Evolutionary conservation across 2,329 filamentous ascomycete species (phyloP), one percentile per base, ranked within the genome.

Genomic region (Botryotinia narcissicola): DNA sequence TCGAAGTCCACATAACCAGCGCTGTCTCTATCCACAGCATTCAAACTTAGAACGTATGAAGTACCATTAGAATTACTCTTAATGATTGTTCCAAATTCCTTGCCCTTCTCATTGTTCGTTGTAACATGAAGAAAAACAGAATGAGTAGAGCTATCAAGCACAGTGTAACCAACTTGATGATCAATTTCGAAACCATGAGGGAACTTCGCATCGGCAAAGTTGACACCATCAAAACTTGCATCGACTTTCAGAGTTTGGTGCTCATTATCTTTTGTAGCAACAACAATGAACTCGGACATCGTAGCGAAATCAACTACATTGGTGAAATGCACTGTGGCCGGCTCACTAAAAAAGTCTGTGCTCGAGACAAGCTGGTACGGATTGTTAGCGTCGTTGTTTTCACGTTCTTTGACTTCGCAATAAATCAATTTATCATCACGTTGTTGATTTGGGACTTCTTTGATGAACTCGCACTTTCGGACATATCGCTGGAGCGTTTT

Each of bases 41-140:
- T 85, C 37, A 96, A 86, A 82, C 93, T 97, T 76, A 97, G 85
- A 20, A 97, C 93, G 80, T 98, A 99, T 1, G 93, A 96, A 0
- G 96, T 99, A 71, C 96, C 96, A 80, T 99, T 98, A 79, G 94
- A 98, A 84, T 99, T 99, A 80, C 94, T 98, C 88, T 98, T 99
- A 83, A 99, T 90, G 78, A 99, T 93, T 37, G 92, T 92, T 54
- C 96, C 96, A 78, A 93, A 94, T 74, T 92, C 89, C 69, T 88
- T 89, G 29, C 89, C 91, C 69, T 85, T 81, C 5, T 85, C 84
- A 59, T 87, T 87, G 78, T 92, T 91, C 59, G 93, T 93, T 0
- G 92, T 94, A 64, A 98, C 95, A 80, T 98, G 97, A 73, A 99
- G 84, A 83, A 98, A 98, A 74, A 99, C 88, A 1, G 96, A 93